These are phyloP conservation scores for Pisolithus orientalis DNA, from an alignment of 768 basidiomycete genomes.

Conservation along the genomic window DNA sequence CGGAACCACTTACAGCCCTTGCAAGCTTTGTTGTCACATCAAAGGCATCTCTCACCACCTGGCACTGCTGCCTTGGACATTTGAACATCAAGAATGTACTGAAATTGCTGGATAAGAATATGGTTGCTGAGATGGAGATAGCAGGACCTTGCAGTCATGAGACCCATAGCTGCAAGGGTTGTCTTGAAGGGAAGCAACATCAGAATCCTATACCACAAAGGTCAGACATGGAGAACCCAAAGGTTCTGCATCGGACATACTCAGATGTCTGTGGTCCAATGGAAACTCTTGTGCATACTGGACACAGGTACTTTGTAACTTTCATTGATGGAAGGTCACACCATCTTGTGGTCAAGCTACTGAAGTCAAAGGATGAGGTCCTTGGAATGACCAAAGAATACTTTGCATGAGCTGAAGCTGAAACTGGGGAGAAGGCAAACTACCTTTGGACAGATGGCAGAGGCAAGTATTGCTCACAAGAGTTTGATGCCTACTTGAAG, in stretches of 20 bases:
- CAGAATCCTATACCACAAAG: too few species aligned
- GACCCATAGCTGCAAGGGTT: constrained; percentile 8
- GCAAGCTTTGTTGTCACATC: not conserved
- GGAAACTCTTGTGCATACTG: not conserved
- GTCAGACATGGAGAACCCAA: too few species aligned
- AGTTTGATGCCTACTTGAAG: constrained; percentile 2
- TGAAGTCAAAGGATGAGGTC: constrained; percentile 9
- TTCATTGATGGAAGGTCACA: constrained; percentile 16
- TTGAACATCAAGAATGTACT: not conserved
- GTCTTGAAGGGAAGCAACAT: constrained; percentile 19
- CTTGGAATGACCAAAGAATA: constrained; percentile 7
- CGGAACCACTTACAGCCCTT: too few species aligned
- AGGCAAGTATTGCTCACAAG: constrained; percentile 13
- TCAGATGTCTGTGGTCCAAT: not conserved
- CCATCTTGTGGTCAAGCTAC: constrained; percentile 6
- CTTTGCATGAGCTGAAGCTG: constrained; percentile 5
- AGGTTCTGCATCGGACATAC: too few species aligned
- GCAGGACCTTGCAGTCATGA: not conserved
- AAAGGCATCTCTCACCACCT: not conserved
- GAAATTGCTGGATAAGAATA: too few species aligned
- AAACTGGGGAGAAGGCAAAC: constrained; percentile 13
- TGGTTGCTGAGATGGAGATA: not conserved
- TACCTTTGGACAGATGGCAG: constrained; percentile 17
- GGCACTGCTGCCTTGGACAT: not conserved
- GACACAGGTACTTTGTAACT: constrained; percentile 13